Conservation (phyloP, 345 rosid species). For the Lenwebbia sp. region DNA sequence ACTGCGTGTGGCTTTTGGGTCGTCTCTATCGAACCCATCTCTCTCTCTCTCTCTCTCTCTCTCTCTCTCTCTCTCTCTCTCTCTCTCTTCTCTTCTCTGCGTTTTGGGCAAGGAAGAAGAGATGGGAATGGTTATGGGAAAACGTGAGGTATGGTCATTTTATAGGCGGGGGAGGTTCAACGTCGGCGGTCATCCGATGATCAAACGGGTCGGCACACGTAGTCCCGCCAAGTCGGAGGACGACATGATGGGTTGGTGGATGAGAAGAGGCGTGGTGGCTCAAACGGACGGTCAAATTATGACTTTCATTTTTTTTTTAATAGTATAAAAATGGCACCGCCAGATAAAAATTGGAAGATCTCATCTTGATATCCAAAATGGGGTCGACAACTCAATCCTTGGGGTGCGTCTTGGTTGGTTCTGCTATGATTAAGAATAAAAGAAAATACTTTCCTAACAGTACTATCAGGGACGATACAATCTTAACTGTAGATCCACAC, state of each 20-base stretch:
- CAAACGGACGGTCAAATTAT: background rate
- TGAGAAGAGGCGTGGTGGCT: background rate
- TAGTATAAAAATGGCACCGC: background rate
- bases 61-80: too few species aligned
- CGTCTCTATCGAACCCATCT: background rate
- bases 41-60: background rate
- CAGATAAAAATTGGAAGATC: too few species aligned
- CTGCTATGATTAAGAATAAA: background rate
- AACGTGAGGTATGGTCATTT: background rate
- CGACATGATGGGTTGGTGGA: background rate
- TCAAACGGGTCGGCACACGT: too few species aligned
- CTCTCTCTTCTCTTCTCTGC: too few species aligned
- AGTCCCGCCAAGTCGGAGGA: background rate
- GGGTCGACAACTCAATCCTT: background rate
- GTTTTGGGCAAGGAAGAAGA: background rate
- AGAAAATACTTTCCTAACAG: too few species aligned
- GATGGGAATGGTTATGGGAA: background rate
- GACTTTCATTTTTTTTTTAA: background rate
- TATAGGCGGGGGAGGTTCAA: background rate
- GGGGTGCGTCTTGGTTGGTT: background rate
- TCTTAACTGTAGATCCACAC: too few species aligned
- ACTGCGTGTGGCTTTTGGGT: conserved; percentile 29
- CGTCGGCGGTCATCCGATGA: background rate
- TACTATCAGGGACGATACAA: too few species aligned
- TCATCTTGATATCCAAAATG: background rate